phyloP scores from a whole-genome alignment of 1,284 basidiomycete species.

The Fistulinella cinereoalba region DNA sequence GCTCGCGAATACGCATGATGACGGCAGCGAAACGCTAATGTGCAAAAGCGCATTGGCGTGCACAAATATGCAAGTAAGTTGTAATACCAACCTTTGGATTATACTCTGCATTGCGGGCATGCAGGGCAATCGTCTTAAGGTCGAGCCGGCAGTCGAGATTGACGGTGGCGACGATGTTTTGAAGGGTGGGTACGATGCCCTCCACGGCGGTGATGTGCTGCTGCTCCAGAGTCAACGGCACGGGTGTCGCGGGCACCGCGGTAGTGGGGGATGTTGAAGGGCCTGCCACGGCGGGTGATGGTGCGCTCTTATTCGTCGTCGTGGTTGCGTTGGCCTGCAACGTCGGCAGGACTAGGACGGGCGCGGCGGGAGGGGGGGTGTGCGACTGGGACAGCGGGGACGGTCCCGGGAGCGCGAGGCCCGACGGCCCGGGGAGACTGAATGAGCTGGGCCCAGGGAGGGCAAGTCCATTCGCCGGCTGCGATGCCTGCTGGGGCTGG shows the following conservation, averaged over 20 bases:
- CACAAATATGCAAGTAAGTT: constrained; percentile 40
- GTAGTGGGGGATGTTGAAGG: constrained; percentile 51
- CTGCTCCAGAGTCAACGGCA: constrained; percentile 76
- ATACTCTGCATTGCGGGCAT: constrained; percentile 98
- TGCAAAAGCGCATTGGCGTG: constrained; percentile 62
- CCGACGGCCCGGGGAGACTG: constrained; percentile 40
- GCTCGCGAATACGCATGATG: constrained; percentile 99
- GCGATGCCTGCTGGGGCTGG: constrained; percentile 43
- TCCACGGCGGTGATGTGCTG: constrained; percentile 93
- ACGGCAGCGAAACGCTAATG: constrained; percentile 98
- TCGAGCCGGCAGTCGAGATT: constrained; percentile 97
- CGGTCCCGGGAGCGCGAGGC: constrained; percentile 44
- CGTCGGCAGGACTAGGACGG: constrained; percentile 30
- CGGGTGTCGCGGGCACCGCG: constrained; percentile 57
- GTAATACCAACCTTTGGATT: constrained; percentile 94
- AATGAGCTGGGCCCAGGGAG: constrained; percentile 51
- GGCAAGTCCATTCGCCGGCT: constrained; percentile 43
- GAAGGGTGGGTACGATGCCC: constrained; percentile 91
- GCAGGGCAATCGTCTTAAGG: constrained; percentile 97
- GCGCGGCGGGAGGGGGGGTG: constrained; percentile 33
- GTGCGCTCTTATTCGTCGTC: constrained; percentile 24
- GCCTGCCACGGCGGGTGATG: constrained; percentile 41
- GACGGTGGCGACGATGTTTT: constrained; percentile 99
- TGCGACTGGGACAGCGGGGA: constrained; percentile 36
- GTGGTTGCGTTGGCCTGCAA: constrained; percentile 25